A percentile compares a stretch with the other conserved stretches of the same genome.
Evolutionary conservation across 2,329 filamentous ascomycete species (phyloP).

Genomic region (Fusarium praegraminearum): DNA sequence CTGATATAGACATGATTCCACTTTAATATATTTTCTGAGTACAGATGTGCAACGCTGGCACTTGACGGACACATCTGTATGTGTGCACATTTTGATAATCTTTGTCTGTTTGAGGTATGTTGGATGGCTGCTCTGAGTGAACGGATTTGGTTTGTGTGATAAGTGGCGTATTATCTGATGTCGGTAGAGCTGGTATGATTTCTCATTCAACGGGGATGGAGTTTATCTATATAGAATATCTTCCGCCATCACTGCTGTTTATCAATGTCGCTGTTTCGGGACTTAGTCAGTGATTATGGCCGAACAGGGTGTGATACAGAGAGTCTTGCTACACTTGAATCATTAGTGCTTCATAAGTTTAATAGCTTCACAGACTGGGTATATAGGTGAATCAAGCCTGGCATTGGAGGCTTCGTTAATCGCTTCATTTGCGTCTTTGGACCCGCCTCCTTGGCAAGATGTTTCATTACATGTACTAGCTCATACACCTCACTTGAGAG

Average conservation of each 20-base stretch:
- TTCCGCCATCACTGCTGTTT: neutral
- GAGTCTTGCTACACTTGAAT: neutral
- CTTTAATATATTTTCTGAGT: rapidly evolving
- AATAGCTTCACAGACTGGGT: neutral
- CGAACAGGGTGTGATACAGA: neutral
- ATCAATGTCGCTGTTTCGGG: neutral
- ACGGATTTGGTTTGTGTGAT: neutral
- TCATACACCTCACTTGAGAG: no score
- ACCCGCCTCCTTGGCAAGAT: no score
- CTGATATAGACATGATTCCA: no score
- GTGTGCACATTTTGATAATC: neutral
- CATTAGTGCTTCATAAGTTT: neutral
- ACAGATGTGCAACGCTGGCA: no score
- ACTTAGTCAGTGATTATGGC: neutral
- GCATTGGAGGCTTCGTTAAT: rapidly evolving
- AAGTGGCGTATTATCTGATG: rapidly evolving
- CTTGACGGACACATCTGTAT: rapidly evolving
- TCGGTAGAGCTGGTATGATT: rapidly evolving
- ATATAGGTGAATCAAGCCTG: neutral
- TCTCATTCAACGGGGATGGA: rapidly evolving
- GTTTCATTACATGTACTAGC: neutral
- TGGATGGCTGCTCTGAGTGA: rapidly evolving
- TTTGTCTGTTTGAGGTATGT: neutral
- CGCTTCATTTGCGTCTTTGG: neutral
- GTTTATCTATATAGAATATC: neutral